phyloP scores from a whole-genome alignment of 257 asterid genomes.

The Sherardia arvensis region DNA sequence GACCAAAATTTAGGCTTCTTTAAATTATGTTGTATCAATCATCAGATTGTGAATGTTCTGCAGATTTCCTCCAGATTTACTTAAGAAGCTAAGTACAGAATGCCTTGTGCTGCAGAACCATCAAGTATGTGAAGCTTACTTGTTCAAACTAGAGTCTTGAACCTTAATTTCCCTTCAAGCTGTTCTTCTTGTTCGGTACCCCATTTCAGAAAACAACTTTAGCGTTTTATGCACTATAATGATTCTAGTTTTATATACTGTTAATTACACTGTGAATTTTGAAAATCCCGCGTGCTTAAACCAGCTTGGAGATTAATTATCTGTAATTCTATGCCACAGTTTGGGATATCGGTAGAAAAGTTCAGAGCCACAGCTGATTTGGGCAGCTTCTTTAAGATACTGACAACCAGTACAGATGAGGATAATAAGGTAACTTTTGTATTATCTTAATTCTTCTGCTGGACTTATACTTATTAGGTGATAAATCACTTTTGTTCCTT shows the following conservation, averaged over 20 bases:
- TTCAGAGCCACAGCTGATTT: background rate
- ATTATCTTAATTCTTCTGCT: background rate
- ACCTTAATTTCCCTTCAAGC: background rate
- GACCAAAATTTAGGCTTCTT: background rate
- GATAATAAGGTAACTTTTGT: background rate
- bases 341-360: background rate
- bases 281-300: background rate
- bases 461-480: background rate
- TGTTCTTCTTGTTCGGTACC: background rate
- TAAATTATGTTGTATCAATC: background rate
- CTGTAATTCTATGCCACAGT: background rate
- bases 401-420: background rate
- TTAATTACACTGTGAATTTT: background rate
- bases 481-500: background rate
- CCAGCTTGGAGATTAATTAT: background rate
- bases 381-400: background rate
- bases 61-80: conserved; percentile 76
- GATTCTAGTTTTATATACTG: too few relatives aligned
- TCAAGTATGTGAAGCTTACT: conserved; percentile 32
- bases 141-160: background rate
- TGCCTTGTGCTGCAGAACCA: conserved; percentile 84
- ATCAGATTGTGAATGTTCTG: conserved; percentile 11
- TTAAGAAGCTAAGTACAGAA: conserved; percentile 65
- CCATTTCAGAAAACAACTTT: background rate
- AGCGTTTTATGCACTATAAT: background rate